Evolutionary conservation across 208 protist genomes (phyloP).

Genomic region (Vickermania ingenoplastis): DNA sequence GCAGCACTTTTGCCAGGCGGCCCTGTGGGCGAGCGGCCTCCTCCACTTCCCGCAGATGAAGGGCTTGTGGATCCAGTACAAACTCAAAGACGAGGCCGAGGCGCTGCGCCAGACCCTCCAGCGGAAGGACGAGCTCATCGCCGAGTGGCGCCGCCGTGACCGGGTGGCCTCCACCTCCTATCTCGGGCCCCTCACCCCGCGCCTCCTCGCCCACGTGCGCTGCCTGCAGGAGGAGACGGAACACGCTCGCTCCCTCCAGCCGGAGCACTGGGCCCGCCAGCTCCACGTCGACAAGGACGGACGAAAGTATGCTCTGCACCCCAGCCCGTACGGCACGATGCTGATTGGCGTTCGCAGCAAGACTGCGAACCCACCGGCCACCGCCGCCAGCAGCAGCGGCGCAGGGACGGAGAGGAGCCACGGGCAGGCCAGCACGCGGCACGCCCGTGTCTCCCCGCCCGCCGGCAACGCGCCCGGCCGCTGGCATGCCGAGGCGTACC

Average conservation of each 20-base stretch:
- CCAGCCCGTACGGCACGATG: slow-evolving; percentile 50
- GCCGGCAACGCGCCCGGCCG: too few relatives aligned
- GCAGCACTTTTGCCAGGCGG: slow-evolving; percentile 33
- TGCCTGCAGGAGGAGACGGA: slow-evolving; percentile 58
- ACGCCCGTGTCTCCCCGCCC: too few relatives aligned
- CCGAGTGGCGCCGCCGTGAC: slow-evolving; percentile 41
- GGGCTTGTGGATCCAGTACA: slow-evolving; percentile 74
- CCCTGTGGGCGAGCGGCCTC: slow-evolving; percentile 61
- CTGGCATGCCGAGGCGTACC: too few relatives aligned
- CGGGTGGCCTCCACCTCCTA: slow-evolving; percentile 26
- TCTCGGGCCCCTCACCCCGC: slow-evolving; percentile 33
- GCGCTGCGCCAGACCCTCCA: slow-evolving; percentile 64
- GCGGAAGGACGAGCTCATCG: slow-evolving; percentile 67
- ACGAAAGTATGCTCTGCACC: slow-evolving; percentile 55
- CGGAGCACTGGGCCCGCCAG: slow-evolving; percentile 20
- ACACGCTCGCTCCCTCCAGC: slow-evolving; percentile 31
- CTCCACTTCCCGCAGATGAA: slow-evolving; percentile 41
- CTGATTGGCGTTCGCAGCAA: slow-evolving; percentile 53
- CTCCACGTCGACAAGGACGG: slow-evolving; percentile 55
- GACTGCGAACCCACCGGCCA: not conserved
- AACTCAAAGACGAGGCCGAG: slow-evolving; percentile 78
- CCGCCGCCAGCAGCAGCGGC: not conserved
- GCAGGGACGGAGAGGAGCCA: too few relatives aligned
- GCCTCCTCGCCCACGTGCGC: slow-evolving; percentile 48
- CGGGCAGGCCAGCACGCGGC: too few relatives aligned